phyloP scores from a whole-genome alignment of 352 stramenopile species.

The Phytophthora idaei region DNA sequence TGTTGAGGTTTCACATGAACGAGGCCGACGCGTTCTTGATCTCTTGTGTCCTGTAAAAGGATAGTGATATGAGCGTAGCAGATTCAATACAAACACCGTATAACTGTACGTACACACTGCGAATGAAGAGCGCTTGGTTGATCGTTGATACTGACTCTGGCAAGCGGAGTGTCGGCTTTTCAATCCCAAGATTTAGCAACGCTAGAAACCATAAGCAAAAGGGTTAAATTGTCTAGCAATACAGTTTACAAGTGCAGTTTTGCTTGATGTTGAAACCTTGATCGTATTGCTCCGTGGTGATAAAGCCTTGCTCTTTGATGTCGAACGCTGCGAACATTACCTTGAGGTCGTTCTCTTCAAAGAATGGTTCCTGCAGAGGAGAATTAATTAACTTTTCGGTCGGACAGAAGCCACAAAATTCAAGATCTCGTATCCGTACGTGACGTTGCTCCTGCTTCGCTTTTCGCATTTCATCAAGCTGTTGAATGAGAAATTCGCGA shows the following conservation, averaged over 20 bases:
- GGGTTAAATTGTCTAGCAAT: not conserved
- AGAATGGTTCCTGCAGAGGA: constrained; percentile 60
- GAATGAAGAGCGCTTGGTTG: constrained; percentile 65
- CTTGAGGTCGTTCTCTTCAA: constrained; percentile 72
- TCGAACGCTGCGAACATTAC: constrained; percentile 83
- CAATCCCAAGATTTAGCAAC: constrained; percentile 64
- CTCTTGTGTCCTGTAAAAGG: constrained; percentile 55
- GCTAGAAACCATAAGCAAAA: constrained; percentile 30
- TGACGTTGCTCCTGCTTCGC: constrained; percentile 61
- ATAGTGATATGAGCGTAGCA: not conserved
- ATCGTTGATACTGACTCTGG: constrained; percentile 67
- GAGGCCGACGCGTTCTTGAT: constrained; percentile 70
- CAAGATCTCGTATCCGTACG: constrained; percentile 30
- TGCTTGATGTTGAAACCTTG: constrained; percentile 36
- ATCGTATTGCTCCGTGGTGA: constrained; percentile 71
- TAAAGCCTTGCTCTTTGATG: constrained; percentile 66
- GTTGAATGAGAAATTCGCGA: constrained; percentile 62
- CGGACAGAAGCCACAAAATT: not conserved
- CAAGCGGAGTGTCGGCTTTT: constrained; percentile 64
- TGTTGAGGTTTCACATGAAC: constrained; percentile 52
- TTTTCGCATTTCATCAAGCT: constrained; percentile 59
- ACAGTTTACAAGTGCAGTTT: not conserved
- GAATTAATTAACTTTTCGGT: not conserved
- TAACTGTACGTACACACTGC: constrained; percentile 58
- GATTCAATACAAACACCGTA: not conserved